Conservation (phyloP, 768 basidiomycete species). For the Trametes maxima region DNA sequence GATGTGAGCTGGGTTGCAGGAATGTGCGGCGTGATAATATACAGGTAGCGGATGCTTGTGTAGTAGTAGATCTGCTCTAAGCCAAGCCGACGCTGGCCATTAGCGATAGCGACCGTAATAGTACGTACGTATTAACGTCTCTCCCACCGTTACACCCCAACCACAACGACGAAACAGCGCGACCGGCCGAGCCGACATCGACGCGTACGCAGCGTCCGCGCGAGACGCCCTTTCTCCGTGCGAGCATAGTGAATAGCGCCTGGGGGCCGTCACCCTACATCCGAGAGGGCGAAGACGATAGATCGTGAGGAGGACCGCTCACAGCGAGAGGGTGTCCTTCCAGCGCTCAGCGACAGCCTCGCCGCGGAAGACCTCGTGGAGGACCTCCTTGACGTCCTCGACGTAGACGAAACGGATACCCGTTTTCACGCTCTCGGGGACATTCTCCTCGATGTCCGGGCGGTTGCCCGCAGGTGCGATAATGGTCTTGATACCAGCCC, state of each 20-base stretch:
- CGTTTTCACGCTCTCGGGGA: conserved; percentile 92
- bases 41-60: conserved; percentile 20
- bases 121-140: conserved; percentile 15
- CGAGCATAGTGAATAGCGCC: not conserved
- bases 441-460: conserved; percentile 96
- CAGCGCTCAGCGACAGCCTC: conserved; percentile 60
- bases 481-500: conserved; percentile 94
- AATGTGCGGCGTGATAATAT: conserved; percentile 20
- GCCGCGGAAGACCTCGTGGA: conserved; percentile 83
- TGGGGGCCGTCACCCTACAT: no score
- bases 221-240: not conserved
- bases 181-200: not conserved
- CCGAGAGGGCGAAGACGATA: not conserved
- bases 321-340: conserved; percentile 56
- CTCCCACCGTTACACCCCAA: not conserved
- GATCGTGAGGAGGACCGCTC: not conserved
- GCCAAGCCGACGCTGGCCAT: conserved; percentile 13
- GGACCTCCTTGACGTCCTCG: conserved; percentile 87
- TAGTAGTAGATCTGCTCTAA: conserved; percentile 21
- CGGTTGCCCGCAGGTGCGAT: conserved; percentile 86
- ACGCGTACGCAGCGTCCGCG: not conserved
- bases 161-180: not conserved
- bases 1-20: conserved; percentile 17
- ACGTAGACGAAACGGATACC: conserved; percentile 96
- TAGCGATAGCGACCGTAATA: conserved; percentile 12